Evolutionary conservation across 2,329 filamentous ascomycete species (phyloP), one percentile per base, ranked within the genome.

Genomic region (Stagonosporopsis chrysanthemi): DNA sequence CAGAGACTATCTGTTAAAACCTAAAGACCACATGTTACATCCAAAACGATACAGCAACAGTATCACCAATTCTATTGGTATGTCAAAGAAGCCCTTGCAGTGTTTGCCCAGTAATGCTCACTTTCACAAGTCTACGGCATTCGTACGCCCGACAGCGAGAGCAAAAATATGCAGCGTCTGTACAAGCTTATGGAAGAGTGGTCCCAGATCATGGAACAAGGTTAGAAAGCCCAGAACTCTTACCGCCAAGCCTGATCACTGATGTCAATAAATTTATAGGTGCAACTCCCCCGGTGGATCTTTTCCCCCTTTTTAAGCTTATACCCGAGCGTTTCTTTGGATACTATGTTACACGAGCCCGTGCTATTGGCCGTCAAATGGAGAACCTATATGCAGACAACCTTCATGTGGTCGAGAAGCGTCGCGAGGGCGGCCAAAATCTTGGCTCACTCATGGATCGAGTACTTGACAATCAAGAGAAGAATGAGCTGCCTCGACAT

Each of bases 21-120:
- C 81, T 0, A 71, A 76, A 22, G 58, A 79, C 15, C 75, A 78
- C 42, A 82, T 83, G 80, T 53, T 73, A 24, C 80, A 83, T 60
- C 77, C 81, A 0, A 80, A 80, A 60, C 73, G 82, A 5, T 82
- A 76, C 57, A 81, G 75, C 45, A 84, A 84, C 59, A 82, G 79
- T 44, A 52, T 52, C 29, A 44, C 49, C 22, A 52, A 52, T 28
- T 52, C 40, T 14, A 38, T 52, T 9, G 33, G 31, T 38, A 47
- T 17, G 44, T 36, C 29, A 36, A 2, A 38, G 14, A 38, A 38
- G 3, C 22, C 22, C 31, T 38, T 26, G 6, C 22, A 19, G 4
- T 14, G 22, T 6, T 47, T 26, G 7, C 24, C 14, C 14, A 22
- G 2, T 9, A 36, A 3, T 47, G 17, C 29, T 47, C 14, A 38